A percentile compares a stretch with the other conserved stretches of the same genome.
Evolutionary conservation across 164 flowering plant species (phyloP).

Genomic region (Macadamia integrifolia): DNA sequence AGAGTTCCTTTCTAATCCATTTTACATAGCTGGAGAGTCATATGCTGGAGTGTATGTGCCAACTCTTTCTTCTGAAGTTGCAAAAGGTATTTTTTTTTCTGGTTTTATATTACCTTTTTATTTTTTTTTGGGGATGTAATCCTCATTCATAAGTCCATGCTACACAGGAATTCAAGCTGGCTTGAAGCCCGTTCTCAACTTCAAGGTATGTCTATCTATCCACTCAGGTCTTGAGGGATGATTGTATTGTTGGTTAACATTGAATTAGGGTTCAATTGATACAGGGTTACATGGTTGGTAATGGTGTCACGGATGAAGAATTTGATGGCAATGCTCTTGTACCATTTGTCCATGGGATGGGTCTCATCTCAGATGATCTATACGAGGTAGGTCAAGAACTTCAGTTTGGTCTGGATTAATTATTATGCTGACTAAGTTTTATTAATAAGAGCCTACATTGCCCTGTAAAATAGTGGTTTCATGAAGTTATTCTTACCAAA

Average conservation of each 20-base stretch:
- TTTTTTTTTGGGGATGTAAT: conserved; percentile 2
- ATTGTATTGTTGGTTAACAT: not conserved
- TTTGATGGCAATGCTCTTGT: conserved; percentile 87
- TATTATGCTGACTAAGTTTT: conserved; percentile 2
- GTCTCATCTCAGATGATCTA: no score
- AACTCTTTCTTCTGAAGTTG: conserved; percentile 73
- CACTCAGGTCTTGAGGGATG: not conserved
- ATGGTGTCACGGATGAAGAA: conserved; percentile 63
- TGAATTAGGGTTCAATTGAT: conserved; percentile 8
- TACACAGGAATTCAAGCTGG: conserved; percentile 58
- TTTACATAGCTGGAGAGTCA: conserved; percentile 86
- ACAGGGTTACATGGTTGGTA: conserved; percentile 87
- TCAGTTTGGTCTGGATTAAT: not conserved
- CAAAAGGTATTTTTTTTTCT: conserved; percentile 44
- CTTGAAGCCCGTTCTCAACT: conserved; percentile 57
- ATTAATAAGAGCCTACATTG: no score
- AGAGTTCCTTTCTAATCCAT: conserved; percentile 67
- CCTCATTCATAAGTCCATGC: conserved; percentile 4
- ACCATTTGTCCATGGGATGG: conserved; percentile 44
- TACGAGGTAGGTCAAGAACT: conserved; percentile 43
- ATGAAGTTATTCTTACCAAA: no score
- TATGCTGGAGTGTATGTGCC: conserved; percentile 98
- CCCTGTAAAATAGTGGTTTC: no score
- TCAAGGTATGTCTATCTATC: conserved; percentile 48
- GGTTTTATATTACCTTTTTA: not conserved